phyloP scores from a whole-genome alignment of 2,329 filamentous ascomycete genomes.

The Epichloe typhina region DNA sequence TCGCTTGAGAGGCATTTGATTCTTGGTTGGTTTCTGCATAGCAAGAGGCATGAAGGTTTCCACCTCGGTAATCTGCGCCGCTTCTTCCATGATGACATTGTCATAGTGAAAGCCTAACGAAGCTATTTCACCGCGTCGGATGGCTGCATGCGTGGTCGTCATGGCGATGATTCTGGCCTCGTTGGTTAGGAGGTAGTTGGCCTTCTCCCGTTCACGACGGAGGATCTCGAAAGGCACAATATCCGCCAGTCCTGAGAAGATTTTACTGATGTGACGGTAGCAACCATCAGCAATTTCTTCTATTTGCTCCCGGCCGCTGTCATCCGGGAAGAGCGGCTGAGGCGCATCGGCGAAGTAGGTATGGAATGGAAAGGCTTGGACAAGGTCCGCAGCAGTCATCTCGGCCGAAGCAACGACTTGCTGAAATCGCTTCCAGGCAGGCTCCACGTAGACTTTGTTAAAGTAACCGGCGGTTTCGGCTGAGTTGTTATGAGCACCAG shows the following conservation, averaged over 20 bases:
- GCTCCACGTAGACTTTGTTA: constrained; percentile 79
- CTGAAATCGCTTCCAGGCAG: constrained; percentile 78
- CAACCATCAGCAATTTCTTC: constrained; percentile 73
- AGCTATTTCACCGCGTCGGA: constrained; percentile 82
- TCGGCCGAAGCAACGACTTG: constrained; percentile 39
- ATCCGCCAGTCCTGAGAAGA: constrained; percentile 86
- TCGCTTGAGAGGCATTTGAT: constrained; percentile 65
- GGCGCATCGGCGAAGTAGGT: constrained; percentile 77
- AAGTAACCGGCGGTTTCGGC: constrained; percentile 97
- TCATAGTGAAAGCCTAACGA: constrained; percentile 92
- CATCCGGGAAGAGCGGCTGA: constrained; percentile 65
- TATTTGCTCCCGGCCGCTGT: constrained; percentile 50
- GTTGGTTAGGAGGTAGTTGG: constrained; percentile 88
- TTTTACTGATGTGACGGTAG: constrained; percentile 74
- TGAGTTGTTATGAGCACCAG: constrained; percentile 89
- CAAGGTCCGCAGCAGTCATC: constrained; percentile 46
- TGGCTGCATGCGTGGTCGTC: constrained; percentile 96
- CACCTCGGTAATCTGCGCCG: constrained; percentile 92
- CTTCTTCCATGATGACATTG: constrained; percentile 97
- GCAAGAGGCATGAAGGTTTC: constrained; percentile 92
- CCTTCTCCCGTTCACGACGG: constrained; percentile 76
- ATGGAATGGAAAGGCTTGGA: constrained; percentile 74
- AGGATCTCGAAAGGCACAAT: constrained; percentile 92
- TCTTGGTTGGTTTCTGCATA: constrained; percentile 69
- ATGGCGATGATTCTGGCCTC: constrained; percentile 97